These are phyloP conservation scores for Chaetomiaceae sp. DNA, from an alignment of 2,329 filamentous ascomycete species.

Conservation along the genomic window DNA sequence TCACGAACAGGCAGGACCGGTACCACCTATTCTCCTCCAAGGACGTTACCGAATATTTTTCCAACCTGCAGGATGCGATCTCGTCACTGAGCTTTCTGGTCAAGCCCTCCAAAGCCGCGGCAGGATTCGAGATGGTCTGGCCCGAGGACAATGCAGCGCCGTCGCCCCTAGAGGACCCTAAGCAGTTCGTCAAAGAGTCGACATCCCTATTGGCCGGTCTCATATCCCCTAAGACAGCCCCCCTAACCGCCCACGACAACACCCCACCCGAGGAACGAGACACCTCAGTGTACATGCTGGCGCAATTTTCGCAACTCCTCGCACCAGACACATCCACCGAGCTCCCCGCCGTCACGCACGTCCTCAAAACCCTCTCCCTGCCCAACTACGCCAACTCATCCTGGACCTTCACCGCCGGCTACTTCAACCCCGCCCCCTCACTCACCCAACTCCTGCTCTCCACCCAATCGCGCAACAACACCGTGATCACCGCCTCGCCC, in stretches of 20 bases:
- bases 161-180: constrained; percentile 64
- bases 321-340: constrained; percentile 79
- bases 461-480: constrained; percentile 64
- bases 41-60: constrained; percentile 77
- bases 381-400: constrained; percentile 61
- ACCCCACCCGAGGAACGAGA: constrained; percentile 35
- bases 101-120: constrained; percentile 49
- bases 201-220: constrained; percentile 61
- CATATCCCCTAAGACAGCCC: constrained; percentile 45
- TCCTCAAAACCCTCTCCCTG: constrained; percentile 62
- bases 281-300: constrained; percentile 77
- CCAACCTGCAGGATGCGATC: constrained; percentile 67
- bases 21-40: constrained; percentile 85
- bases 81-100: constrained; percentile 78
- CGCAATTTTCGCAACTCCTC: constrained; percentile 82
- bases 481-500: constrained; percentile 85
- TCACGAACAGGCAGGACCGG: constrained; percentile 89
- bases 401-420: constrained; percentile 97
- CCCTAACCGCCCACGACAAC: constrained; percentile 17
- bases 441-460: constrained; percentile 73
- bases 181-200: constrained; percentile 63
- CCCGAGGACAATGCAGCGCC: constrained; percentile 66
- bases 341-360: constrained; percentile 68
- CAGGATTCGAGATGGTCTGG: constrained; percentile 64
- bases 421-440: constrained; percentile 91